Conservation (phyloP, 2,329 filamentous ascomycete genomes). For the Hymenoscyphus scutula region DNA sequence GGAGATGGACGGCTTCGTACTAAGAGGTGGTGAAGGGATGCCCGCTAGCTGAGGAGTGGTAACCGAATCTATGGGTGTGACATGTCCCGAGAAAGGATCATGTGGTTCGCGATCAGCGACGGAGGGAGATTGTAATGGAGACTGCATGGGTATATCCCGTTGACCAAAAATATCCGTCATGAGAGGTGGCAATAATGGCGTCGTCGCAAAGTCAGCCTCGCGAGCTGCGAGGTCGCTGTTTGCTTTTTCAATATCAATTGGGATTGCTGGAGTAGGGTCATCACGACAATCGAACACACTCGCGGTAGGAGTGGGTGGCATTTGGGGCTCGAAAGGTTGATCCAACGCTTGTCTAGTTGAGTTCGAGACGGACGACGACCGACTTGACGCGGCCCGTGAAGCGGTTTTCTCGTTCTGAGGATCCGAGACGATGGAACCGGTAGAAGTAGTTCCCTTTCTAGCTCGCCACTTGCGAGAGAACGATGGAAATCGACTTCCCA, state of each 20-base stretch:
- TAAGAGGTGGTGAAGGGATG: conserved; percentile 69
- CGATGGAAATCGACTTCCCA: conserved; percentile 58
- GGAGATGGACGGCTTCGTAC: conserved; percentile 71
- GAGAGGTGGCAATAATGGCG: conserved; percentile 80
- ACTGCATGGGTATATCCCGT: conserved; percentile 61
- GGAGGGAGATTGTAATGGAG: conserved; percentile 82
- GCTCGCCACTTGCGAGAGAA: conserved; percentile 54
- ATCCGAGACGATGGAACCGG: conserved; percentile 25
- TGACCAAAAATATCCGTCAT: conserved; percentile 53
- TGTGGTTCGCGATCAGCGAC: conserved; percentile 53
- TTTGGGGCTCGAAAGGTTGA: conserved; percentile 46
- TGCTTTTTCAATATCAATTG: conserved; percentile 53
- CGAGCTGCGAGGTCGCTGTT: conserved; percentile 49
- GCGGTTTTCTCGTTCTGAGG: conserved; percentile 27
- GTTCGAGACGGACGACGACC: conserved; percentile 74
- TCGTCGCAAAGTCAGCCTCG: conserved; percentile 67
- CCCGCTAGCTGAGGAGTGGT: conserved; percentile 44
- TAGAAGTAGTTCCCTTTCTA: conserved; percentile 42
- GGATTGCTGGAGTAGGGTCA: conserved; percentile 46
- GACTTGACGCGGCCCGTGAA: conserved; percentile 67
- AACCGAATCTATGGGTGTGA: conserved; percentile 43
- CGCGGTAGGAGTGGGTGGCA: conserved; percentile 60
- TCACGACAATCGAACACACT: conserved; percentile 58
- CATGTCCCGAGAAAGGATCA: conserved; percentile 35
- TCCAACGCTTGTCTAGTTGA: conserved; percentile 49